phyloP scores from a whole-genome alignment of 2,329 filamentous ascomycete species.

The Sporothrix schenckii region DNA sequence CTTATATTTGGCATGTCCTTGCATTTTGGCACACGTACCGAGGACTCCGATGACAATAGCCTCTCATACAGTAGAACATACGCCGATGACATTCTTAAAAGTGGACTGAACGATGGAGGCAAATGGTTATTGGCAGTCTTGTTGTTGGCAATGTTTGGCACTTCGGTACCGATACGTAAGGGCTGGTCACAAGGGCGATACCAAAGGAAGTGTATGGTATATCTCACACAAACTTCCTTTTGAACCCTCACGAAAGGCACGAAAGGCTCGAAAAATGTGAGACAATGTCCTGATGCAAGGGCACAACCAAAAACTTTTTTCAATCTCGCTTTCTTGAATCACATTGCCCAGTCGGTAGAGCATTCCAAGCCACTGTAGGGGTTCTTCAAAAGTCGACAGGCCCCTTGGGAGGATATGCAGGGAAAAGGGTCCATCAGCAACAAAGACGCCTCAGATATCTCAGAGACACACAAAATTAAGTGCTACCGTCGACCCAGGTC shows the following conservation, averaged over 20 bases:
- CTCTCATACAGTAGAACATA: slow-evolving; percentile 1
- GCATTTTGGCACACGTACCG: slow-evolving; percentile 1
- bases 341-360: background rate
- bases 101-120: background rate
- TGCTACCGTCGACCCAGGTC: background rate
- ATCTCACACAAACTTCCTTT: background rate
- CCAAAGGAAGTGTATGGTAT: background rate
- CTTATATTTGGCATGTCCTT: background rate
- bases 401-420: no score
- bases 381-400: no score
- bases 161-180: background rate
- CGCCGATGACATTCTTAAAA: background rate
- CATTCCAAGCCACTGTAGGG: slow-evolving; percentile 1
- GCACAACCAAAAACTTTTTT: background rate
- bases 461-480: background rate
- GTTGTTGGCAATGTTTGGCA: background rate
- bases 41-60: slow-evolving; percentile 4
- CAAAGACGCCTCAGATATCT: background rate
- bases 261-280: slow-evolving; percentile 1
- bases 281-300: background rate
- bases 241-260: background rate
- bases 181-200: no score
- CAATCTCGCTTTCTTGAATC: slow-evolving; percentile 8
- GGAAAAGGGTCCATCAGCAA: background rate
- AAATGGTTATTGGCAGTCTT: background rate